Evolutionary conservation across 2,329 filamentous ascomycete species (phyloP).

Genomic region (Trichophyton equinum): DNA sequence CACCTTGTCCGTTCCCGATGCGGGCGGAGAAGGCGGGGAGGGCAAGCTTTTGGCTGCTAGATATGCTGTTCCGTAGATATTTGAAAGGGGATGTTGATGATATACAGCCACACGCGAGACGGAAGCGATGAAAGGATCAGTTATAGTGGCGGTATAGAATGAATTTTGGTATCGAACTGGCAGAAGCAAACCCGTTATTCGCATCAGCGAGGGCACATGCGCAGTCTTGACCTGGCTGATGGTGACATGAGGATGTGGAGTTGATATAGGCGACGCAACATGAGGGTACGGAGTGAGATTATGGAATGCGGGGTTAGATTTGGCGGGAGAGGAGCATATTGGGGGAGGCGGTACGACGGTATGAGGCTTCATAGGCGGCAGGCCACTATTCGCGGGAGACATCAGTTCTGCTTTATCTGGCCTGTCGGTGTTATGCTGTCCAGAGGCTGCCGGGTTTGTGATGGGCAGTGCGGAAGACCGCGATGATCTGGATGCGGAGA

Average conservation of each 20-base stretch:
- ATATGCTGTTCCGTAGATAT: slow-evolving; percentile 13
- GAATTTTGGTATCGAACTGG: slow-evolving; percentile 49
- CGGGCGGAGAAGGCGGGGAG: slow-evolving; percentile 12
- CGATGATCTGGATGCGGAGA: slow-evolving; percentile 4
- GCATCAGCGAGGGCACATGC: slow-evolving; percentile 44
- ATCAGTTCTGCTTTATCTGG: not conserved
- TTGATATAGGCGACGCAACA: slow-evolving; percentile 15
- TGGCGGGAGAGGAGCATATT: slow-evolving; percentile 3
- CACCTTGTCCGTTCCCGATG: slow-evolving; percentile 28
- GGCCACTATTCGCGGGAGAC: not conserved
- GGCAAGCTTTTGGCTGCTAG: slow-evolving; percentile 10
- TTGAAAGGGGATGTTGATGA: slow-evolving; percentile 34
- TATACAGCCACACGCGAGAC: slow-evolving; percentile 50
- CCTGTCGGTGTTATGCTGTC: not conserved
- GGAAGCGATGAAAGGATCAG: slow-evolving; percentile 39
- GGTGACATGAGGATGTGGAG: slow-evolving; percentile 39
- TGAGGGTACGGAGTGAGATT: slow-evolving; percentile 16
- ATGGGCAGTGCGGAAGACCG: not conserved
- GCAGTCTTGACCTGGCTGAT: slow-evolving; percentile 41
- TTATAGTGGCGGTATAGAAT: slow-evolving; percentile 50
- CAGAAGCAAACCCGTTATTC: slow-evolving; percentile 46
- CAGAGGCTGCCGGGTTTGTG: slow-evolving; percentile 6
- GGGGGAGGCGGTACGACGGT: slow-evolving; percentile 13
- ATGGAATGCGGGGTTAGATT: slow-evolving; percentile 21
- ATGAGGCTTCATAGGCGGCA: slow-evolving; percentile 1